Evolutionary conservation across 2,329 filamentous ascomycete species (phyloP).

Genomic region (Apiospora saccharicola): DNA sequence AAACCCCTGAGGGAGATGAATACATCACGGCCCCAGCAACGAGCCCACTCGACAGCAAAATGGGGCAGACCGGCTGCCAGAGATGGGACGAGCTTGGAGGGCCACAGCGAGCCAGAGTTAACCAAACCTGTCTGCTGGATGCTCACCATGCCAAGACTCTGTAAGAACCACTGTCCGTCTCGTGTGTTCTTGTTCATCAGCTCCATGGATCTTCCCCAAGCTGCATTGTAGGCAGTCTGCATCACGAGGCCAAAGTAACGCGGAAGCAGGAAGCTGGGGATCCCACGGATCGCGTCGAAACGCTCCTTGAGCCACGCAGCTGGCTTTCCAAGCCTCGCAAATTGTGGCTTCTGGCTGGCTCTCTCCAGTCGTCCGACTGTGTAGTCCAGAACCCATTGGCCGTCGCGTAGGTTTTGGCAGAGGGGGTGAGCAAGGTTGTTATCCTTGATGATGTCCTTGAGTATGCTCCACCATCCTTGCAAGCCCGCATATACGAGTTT

Average conservation of each 20-base stretch:
- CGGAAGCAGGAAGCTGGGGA: conserved; percentile 90
- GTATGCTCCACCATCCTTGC: conserved; percentile 97
- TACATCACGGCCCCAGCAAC: conserved; percentile 96
- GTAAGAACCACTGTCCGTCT: conserved; percentile 86
- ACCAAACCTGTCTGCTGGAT: conserved; percentile 90
- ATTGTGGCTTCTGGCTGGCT: conserved; percentile 69
- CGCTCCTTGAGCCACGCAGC: conserved; percentile 83
- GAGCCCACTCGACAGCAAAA: conserved; percentile 91
- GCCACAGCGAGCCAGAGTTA: conserved; percentile 90
- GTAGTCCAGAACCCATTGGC: conserved; percentile 93
- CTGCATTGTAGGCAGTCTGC: conserved; percentile 85
- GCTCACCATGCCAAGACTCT: conserved; percentile 89
- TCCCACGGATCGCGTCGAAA: conserved; percentile 82
- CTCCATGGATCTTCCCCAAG: conserved; percentile 78
- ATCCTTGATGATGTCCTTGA: conserved; percentile 82
- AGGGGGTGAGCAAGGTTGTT: conserved; percentile 94
- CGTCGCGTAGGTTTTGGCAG: conserved; percentile 90
- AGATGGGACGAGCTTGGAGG: conserved; percentile 82
- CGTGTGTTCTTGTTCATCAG: conserved; percentile 81
- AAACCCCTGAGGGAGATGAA: conserved; percentile 95
- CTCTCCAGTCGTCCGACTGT: conserved; percentile 80
- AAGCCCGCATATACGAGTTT: conserved; percentile 92
- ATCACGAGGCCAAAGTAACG: conserved; percentile 92
- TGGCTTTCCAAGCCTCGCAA: conserved; percentile 68
- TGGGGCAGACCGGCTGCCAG: conserved; percentile 93